A percentile compares a stretch with the other conserved stretches of the same genome.
Evolutionary conservation across 768 basidiomycete genomes (phyloP).

Genomic region (Punctularia strigosozonata): DNA sequence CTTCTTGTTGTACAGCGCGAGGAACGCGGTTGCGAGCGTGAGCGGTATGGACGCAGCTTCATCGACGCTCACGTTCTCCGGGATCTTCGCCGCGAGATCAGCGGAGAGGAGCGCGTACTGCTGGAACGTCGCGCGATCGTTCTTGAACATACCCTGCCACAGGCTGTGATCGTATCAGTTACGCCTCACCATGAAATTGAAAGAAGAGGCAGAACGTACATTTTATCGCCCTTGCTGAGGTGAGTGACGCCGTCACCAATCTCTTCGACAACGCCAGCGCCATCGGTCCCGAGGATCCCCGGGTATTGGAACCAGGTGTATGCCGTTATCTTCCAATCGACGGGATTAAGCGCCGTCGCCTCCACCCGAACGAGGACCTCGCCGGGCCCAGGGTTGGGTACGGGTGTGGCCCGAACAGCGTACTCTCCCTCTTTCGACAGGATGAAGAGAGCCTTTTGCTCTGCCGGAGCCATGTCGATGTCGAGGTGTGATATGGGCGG

Average conservation of each 20-base stretch:
- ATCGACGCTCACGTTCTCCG: slow-evolving; percentile 16
- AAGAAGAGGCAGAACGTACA: slow-evolving; percentile 16
- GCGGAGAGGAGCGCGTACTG: slow-evolving; percentile 1
- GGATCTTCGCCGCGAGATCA: slow-evolving; percentile 9
- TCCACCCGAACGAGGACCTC: slow-evolving; percentile 16
- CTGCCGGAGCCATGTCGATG: slow-evolving; percentile 1
- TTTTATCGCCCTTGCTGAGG: slow-evolving; percentile 27
- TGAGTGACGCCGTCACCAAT: slow-evolving; percentile 24
- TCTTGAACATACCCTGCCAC: neutral
- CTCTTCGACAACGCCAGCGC: slow-evolving; percentile 25
- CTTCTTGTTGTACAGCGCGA: slow-evolving; percentile 15
- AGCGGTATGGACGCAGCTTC: slow-evolving; percentile 19
- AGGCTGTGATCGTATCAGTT: no score
- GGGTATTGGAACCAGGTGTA: slow-evolving; percentile 22
- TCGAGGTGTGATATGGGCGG: no score
- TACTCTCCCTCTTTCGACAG: slow-evolving; percentile 3
- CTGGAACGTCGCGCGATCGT: slow-evolving; percentile 4
- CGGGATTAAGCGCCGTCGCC: slow-evolving; percentile 20
- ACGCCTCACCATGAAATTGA: neutral
- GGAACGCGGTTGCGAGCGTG: slow-evolving; percentile 17
- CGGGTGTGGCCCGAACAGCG: slow-evolving; percentile 2
- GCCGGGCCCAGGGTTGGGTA: slow-evolving; percentile 8
- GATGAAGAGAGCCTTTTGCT: slow-evolving; percentile 11
- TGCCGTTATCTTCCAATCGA: slow-evolving; percentile 24
- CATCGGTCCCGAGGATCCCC: neutral